Evolutionary conservation across 192 early-diverging fungal genomes (phyloP).

Genomic region (Coemansia sp.): DNA sequence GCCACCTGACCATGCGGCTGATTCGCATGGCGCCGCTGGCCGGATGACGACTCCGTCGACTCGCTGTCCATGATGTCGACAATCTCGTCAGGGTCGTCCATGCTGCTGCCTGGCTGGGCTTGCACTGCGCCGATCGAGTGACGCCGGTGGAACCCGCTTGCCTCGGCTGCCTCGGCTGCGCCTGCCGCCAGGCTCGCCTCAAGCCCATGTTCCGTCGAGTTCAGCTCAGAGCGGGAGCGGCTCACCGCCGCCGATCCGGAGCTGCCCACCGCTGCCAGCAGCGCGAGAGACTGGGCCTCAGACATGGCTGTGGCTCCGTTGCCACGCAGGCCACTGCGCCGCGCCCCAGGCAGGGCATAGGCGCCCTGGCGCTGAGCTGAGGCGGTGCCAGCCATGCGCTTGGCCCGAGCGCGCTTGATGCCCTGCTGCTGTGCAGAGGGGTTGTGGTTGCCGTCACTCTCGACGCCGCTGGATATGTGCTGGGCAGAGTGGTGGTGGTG

Average conservation of each 20-base stretch:
- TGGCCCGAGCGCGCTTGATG: conserved; percentile 19
- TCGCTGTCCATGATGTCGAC: conserved; percentile 34
- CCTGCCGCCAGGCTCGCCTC: neutral
- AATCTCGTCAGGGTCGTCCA: conserved; percentile 28
- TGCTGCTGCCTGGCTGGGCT: conserved; percentile 10
- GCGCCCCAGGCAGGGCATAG: conserved; percentile 9
- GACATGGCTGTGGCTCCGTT: neutral
- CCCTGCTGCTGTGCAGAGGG: neutral
- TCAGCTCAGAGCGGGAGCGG: conserved; percentile 8
- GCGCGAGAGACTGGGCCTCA: conserved; percentile 2
- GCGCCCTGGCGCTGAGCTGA: neutral
- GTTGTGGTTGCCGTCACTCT: conserved; percentile 33
- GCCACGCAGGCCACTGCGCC: conserved; percentile 35
- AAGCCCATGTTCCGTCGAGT: neutral
- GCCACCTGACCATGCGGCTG: conserved; percentile 20
- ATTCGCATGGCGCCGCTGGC: conserved; percentile 17
- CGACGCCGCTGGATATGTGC: conserved; percentile 37
- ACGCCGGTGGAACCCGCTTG: conserved; percentile 34
- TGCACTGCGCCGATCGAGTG: conserved; percentile 48
- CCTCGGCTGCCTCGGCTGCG: neutral
- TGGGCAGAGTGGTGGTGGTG: conserved; percentile 5
- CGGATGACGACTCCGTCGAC: neutral
- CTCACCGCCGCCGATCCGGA: conserved; percentile 8
- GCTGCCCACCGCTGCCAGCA: neutral
- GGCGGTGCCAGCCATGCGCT: conserved; percentile 13